These are phyloP conservation scores for Lindgomyces ingoldianus DNA, from an alignment of 495 filamentous ascomycete genomes.

Conservation along the genomic window DNA sequence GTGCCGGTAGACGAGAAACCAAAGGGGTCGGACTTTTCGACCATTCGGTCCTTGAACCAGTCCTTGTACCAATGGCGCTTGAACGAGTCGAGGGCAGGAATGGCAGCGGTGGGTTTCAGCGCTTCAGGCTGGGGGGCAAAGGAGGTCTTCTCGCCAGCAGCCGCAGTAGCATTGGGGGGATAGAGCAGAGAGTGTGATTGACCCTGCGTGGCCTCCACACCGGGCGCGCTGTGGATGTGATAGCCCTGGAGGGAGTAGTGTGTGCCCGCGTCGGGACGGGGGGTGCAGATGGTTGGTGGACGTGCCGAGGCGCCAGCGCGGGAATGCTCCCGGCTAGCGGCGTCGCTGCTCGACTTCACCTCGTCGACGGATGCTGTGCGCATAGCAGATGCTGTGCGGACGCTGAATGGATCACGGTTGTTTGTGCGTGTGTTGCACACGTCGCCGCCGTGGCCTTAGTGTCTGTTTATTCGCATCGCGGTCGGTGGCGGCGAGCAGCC, in stretches of 20 bases:
- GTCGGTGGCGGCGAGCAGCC: not conserved
- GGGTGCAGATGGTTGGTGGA: not conserved
- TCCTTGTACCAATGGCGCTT: conserved; percentile 14
- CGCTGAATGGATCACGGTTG: too few relatives aligned
- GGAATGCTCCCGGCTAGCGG: not conserved
- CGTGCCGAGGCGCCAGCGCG: not conserved
- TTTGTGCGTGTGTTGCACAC: not conserved
- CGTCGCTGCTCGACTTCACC: too few relatives aligned
- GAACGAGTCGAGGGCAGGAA: conserved; percentile 3
- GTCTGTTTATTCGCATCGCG: not conserved
- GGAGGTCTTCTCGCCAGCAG: not conserved
- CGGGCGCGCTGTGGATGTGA: not conserved
- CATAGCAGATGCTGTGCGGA: too few relatives aligned
- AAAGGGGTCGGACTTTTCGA: conserved; percentile 6
- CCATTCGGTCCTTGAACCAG: conserved; percentile 6
- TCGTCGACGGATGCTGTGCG: too few relatives aligned
- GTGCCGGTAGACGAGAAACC: conserved; percentile 3
- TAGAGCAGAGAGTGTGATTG: not conserved
- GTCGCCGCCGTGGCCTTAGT: not conserved
- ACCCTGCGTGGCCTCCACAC: not conserved
- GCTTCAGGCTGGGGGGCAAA: not conserved
- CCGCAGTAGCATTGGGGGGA: not conserved
- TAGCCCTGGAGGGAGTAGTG: not conserved
- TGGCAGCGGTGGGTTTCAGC: not conserved
- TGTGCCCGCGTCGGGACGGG: not conserved